A percentile compares a stretch with the other conserved stretches of the same genome.
phyloP scores from a whole-genome alignment of 805 yeast species.

The Yarrowia bubula region DNA sequence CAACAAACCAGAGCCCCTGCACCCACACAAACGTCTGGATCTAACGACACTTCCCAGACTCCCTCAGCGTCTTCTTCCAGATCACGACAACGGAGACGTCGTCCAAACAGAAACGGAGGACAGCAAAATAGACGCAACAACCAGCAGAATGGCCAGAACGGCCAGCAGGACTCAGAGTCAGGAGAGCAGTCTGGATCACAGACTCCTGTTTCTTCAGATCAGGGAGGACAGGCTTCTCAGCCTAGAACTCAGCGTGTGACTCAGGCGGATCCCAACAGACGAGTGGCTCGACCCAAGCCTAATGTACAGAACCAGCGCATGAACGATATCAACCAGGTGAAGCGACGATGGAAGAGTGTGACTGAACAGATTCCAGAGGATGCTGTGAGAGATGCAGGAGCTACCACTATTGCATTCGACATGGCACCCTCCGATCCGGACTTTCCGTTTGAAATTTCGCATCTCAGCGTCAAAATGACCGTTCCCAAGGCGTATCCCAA shows the following conservation, averaged over 20 bases:
- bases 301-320: slow-evolving; percentile 13
- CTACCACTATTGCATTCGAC: slow-evolving; percentile 19
- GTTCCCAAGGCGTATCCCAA: slow-evolving; percentile 58
- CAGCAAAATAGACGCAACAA: background rate
- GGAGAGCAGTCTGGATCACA: background rate
- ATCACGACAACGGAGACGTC: background rate
- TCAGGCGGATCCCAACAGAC: background rate
- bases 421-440: slow-evolving; percentile 64
- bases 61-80: background rate
- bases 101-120: slow-evolving; percentile 14
- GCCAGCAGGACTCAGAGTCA: background rate
- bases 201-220: background rate
- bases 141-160: background rate
- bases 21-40: background rate
- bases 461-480: slow-evolving; percentile 51
- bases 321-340: slow-evolving; percentile 29
- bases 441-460: slow-evolving; percentile 62
- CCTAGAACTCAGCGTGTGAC: background rate
- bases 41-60: background rate
- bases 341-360: slow-evolving; percentile 26
- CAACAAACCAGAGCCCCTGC: background rate
- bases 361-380: slow-evolving; percentile 16
- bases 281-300: slow-evolving; percentile 12
- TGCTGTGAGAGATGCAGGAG: background rate
- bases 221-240: background rate